Conservation (phyloP, 1,284 basidiomycete species). For the Pseudozyma tsukubaensis region DNA sequence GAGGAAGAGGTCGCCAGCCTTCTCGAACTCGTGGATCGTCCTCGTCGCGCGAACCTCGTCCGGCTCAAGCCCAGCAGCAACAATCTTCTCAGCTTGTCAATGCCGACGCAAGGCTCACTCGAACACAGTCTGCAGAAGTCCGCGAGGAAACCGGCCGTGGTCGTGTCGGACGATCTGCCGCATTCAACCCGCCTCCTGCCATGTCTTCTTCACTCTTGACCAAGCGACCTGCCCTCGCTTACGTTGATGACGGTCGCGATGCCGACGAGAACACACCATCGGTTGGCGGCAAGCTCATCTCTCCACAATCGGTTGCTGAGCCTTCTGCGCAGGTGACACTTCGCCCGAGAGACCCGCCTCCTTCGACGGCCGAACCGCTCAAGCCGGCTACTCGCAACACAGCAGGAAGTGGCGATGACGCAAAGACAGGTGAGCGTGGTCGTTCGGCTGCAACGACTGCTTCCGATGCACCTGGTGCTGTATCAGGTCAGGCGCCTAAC, state of each 20-base stretch:
- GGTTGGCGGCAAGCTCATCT: conserved; percentile 46
- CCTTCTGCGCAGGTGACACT: conserved; percentile 54
- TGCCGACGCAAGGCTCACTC: not conserved
- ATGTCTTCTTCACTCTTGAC: conserved; percentile 41
- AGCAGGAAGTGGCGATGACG: conserved; percentile 10
- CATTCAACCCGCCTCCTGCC: conserved; percentile 33
- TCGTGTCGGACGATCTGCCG: conserved; percentile 13
- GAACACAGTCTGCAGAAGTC: not conserved
- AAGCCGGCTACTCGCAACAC: conserved; percentile 45
- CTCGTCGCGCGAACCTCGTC: conserved; percentile 28
- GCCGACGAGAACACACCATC: conserved; percentile 47
- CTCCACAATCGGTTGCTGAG: conserved; percentile 39
- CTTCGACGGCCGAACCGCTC: conserved; percentile 44
- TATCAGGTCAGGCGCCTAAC: conserved; percentile 2
- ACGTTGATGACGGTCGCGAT: conserved; percentile 42
- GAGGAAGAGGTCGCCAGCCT: conserved; percentile 37
- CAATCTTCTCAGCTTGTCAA: not conserved
- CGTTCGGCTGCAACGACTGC: conserved; percentile 9
- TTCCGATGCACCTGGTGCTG: conserved; percentile 1
- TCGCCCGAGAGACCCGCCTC: conserved; percentile 48
- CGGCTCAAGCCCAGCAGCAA: conserved; percentile 23
- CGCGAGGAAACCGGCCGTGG: conserved; percentile 33
- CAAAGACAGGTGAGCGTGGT: conserved; percentile 1
- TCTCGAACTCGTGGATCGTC: conserved; percentile 26
- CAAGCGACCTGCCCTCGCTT: conserved; percentile 40